Conservation (phyloP, 169 alveolate genomes). For the Plasmodium cynomolgi region DNA sequence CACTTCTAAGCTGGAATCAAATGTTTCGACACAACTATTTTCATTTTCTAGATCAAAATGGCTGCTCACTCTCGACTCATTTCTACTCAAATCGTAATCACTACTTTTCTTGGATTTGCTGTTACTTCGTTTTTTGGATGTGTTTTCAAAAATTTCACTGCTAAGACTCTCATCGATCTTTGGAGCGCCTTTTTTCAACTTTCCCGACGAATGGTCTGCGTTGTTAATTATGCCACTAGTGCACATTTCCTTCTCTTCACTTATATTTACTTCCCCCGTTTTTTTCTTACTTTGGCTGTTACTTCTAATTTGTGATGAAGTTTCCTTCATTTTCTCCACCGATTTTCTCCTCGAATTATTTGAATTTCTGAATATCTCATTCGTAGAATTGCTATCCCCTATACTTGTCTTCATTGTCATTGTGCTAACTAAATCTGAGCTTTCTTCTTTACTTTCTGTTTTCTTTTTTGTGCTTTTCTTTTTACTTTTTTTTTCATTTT, state of each 20-base stretch:
- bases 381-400: constrained; percentile 2
- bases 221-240: constrained; percentile 4
- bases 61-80: constrained; percentile 26
- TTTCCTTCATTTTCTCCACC: constrained; percentile 18
- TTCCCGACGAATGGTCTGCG: background rate
- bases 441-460: background rate
- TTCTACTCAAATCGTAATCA: constrained; percentile 48
- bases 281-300: constrained; percentile 6
- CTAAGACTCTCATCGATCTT: constrained; percentile 7
- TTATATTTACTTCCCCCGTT: background rate
- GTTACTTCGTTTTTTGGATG: constrained; percentile 14
- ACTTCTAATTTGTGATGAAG: constrained; percentile 13
- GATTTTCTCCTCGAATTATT: constrained; percentile 20
- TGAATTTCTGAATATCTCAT: background rate
- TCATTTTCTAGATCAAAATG: constrained; percentile 25
- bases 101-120: constrained; percentile 16
- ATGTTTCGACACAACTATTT: background rate
- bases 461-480: background rate
- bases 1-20: background rate
- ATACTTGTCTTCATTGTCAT: background rate
- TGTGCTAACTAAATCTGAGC: background rate
- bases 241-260: background rate
- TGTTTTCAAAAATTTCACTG: constrained; percentile 14
- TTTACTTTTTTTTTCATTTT: constrained; percentile 11
- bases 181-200: constrained; percentile 24